Evolutionary conservation across 164 flowering plant species (phyloP), one percentile per base, ranked within the genome.

Genomic region (Macadamia integrifolia): DNA sequence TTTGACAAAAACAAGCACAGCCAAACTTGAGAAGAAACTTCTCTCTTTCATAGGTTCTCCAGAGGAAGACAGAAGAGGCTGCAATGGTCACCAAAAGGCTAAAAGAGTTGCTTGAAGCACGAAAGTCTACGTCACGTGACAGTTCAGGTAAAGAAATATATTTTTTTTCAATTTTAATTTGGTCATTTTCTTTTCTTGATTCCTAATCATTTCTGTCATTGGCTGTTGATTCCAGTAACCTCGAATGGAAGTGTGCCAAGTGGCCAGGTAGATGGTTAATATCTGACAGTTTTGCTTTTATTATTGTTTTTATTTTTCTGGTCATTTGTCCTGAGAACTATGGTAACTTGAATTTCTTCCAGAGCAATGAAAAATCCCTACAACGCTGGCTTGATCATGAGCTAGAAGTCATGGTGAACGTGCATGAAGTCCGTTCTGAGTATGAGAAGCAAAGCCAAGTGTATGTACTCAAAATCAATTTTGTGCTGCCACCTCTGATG

Each of bases 61-160:
- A 95, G 58, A 89, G 98, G 74, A 95, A 95, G 80, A 90, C 99
- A 31, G 98, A 92, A 79, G 98, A 95, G 74, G 99, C 99, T 79
- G 98, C 99, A 73, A 85, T 92, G 93, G 99, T 98, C 71, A 92
- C 99, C 77, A 92, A 91, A 82, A 86, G 99, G 79, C 77, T 95
- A 60, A 95, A 92, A 75, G 99, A 95, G 68, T 78, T 95, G 85
- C 85, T 92, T 14, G 99, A 92, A 83, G 87, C 96, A 67, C 97
- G 98, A 29, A 95, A 92, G 75, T 82, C 87, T 73, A 81, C 93
- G 74, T 72, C 80, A 15, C 94, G 99, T 62, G 99, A 95, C 44
- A 79, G 65, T 78, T 76, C 88, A 69, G 95, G 99, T 92, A 74
- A 60, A 23, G 23, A 23, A 23, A 48, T 55, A 50, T 67, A 69